phyloP scores from a whole-genome alignment of 2,329 filamentous ascomycete genomes.

The Xylariaceae sp. region DNA sequence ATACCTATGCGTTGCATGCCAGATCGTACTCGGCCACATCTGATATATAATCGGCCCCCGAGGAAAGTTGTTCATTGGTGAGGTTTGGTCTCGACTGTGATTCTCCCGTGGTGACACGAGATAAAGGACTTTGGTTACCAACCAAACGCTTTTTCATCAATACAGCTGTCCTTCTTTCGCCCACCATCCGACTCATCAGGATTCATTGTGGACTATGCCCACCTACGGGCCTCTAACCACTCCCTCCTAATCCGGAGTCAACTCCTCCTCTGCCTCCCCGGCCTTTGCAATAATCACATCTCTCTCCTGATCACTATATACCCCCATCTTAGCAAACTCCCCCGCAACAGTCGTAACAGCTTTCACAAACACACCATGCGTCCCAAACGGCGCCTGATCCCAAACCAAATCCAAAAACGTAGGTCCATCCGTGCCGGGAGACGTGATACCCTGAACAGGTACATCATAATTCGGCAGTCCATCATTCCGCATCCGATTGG shows the following conservation, averaged over 20 bases:
- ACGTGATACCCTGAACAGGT: slow-evolving; percentile 27
- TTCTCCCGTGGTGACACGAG: no score
- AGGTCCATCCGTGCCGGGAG: slow-evolving; percentile 30
- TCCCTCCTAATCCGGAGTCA: slow-evolving; percentile 13
- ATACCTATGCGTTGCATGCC: no score
- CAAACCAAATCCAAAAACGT: slow-evolving; percentile 32
- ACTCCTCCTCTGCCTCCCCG: slow-evolving; percentile 25
- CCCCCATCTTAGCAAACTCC: slow-evolving; percentile 23
- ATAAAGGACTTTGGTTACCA: no score
- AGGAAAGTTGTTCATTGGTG: no score
- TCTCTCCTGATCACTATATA: slow-evolving; percentile 24
- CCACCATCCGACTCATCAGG: no score
- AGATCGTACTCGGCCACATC: no score
- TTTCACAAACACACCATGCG: slow-evolving; percentile 25
- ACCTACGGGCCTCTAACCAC: background rate
- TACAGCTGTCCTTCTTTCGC: no score
- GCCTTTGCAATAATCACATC: slow-evolving; percentile 25
- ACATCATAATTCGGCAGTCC: slow-evolving; percentile 30
- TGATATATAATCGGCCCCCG: no score
- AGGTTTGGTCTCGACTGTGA: no score
- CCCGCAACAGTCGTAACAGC: slow-evolving; percentile 21
- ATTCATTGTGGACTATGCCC: no score
- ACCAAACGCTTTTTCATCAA: no score
- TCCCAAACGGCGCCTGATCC: slow-evolving; percentile 30
- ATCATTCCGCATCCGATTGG: slow-evolving; percentile 30